Evolutionary conservation across 345 rosid species (phyloP), one percentile per base, ranked within the genome.

Genomic region (Salix udensis): DNA sequence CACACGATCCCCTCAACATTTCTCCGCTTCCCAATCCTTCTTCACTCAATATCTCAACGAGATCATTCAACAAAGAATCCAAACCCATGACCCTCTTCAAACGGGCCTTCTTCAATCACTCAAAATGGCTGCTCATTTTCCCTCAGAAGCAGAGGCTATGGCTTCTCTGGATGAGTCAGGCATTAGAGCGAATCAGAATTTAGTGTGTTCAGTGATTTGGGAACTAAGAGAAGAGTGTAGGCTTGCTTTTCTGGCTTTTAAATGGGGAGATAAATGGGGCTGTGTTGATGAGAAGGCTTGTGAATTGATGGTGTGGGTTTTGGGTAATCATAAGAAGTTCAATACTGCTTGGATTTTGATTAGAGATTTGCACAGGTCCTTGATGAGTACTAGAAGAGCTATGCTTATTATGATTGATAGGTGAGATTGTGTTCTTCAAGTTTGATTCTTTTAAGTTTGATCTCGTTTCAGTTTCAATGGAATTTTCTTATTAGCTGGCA

Each of bases 331-430:
- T 73, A 83, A 80, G 65, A 91, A 95, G 91, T 93, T 91, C 75
- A 88, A 86, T 68, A 87, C 81, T 52, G 94, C 91, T 79, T 93
- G 97, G 97, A 84, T 89, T 83, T 83, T 95, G 87, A 88, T 93
- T 70, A 89, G 91, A 67, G 93, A 95, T 70, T 79, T 88, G 83
- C 85, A 84, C 82, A 87, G 81, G 67, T 82, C 79, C 53, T 84
- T 86, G 3, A 77, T 80, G 78, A 89, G 82, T 72, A 82, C 87
- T 62, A 79, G 93, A 80, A 86, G 79, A 19, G 82, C 94, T 14
- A 89, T 93, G 97, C 89, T 93, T 75, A 80, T 88, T 16, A 88
- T 95, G 94, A 91, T 93, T 83, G 97, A 93, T 77, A 84, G 97
- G 97, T 95, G 30, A 82, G 72, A 60, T 36, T 26, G 58, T 72